Evolutionary conservation across 306 rosid genomes (phyloP).

Genomic region (Ormosia emarginata): DNA sequence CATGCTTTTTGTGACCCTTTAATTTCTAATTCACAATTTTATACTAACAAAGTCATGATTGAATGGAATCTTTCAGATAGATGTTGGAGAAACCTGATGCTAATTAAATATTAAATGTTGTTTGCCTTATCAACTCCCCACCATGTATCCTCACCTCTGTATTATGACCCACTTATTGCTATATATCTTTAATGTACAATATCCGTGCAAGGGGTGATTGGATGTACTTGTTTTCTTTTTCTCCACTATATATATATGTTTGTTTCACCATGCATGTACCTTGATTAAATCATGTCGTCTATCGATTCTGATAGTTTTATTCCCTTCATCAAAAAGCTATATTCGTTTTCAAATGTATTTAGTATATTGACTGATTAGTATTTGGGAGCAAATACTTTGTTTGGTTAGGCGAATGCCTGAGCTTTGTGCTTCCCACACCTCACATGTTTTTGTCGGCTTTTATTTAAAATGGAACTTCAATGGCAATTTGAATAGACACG

Average conservation of each 20-base stretch:
- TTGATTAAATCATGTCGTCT: slow-evolving; percentile 46
- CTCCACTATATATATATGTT: background rate
- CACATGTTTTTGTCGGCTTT: slow-evolving; percentile 58
- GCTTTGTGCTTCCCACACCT: slow-evolving; percentile 50
- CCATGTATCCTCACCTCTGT: slow-evolving; percentile 10
- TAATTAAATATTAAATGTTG: slow-evolving; percentile 15
- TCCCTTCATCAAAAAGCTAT: slow-evolving; percentile 33
- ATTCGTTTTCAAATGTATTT: background rate
- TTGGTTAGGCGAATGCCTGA: slow-evolving; percentile 45
- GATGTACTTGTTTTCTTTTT: slow-evolving; percentile 15
- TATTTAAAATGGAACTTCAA: slow-evolving; percentile 27
- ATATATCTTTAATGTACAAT: slow-evolving; percentile 19
- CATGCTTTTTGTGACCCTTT: slow-evolving; percentile 27
- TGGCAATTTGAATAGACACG: slow-evolving; percentile 14
- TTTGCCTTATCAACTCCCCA: slow-evolving; percentile 19
- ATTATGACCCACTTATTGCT: slow-evolving; percentile 31
- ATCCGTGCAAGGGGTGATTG: slow-evolving; percentile 25
- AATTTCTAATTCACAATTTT: background rate
- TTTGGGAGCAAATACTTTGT: slow-evolving; percentile 22
- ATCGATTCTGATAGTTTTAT: slow-evolving; percentile 42
- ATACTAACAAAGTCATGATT: slow-evolving; percentile 34
- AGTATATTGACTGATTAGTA: background rate
- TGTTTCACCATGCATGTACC: slow-evolving; percentile 38
- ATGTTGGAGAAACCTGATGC: slow-evolving; percentile 21
- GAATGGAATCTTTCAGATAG: slow-evolving; percentile 41